Percentiles rank a stretch among this genome's conserved stretches.
phyloP scores from a whole-genome alignment of 306 rosid species.

The Delonix regia region DNA sequence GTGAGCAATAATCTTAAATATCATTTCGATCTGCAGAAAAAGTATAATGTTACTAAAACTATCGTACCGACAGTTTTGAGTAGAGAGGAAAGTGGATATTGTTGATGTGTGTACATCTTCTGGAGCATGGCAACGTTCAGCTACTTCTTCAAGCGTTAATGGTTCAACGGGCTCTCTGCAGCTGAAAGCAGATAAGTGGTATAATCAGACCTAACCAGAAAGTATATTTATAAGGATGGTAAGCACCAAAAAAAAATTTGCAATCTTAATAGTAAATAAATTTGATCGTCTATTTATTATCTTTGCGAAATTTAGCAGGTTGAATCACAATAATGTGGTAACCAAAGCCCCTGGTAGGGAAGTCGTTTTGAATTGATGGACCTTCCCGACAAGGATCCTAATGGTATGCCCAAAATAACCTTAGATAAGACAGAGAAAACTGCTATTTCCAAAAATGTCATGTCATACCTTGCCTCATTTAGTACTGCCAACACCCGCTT shows the following conservation, averaged over 20 bases:
- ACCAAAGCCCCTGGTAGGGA: background rate
- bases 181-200: constrained; percentile 43
- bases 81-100: background rate
- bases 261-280: too few relatives aligned
- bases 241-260: background rate
- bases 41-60: background rate
- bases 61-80: background rate
- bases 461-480: constrained; percentile 74
- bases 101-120: constrained; percentile 57
- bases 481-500: constrained; percentile 81
- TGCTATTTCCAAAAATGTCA: constrained; percentile 16
- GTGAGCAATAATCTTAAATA: constrained; percentile 80
- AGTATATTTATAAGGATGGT: background rate
- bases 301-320: too few relatives aligned
- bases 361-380: background rate
- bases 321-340: background rate
- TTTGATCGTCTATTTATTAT: too few relatives aligned
- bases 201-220: background rate
- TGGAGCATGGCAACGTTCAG: constrained; percentile 59
- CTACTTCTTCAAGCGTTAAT: constrained; percentile 48
- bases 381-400: too few relatives aligned
- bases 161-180: constrained; percentile 51
- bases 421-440: constrained; percentile 11
- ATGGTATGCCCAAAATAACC: background rate
- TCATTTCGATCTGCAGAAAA: constrained; percentile 73